These are phyloP conservation scores for Gypsophila paniculata DNA, from an alignment of 179 eudicot genomes.

Conservation along the genomic window DNA sequence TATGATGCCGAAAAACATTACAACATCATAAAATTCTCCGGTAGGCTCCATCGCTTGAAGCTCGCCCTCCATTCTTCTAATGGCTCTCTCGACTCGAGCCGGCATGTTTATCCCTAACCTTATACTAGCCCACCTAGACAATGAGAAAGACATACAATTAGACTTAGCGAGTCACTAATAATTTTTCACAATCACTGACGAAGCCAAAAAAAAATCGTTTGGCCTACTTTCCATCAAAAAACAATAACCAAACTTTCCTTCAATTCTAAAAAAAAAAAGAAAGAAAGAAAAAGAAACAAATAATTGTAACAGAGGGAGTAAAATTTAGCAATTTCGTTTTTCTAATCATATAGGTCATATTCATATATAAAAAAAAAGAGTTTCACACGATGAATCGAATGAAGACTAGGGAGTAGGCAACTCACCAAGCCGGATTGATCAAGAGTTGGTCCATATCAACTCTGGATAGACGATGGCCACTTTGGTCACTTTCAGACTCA, in stretches of 20 bases:
- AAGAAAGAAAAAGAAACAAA: too few species aligned
- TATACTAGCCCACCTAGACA: constrained; percentile 45
- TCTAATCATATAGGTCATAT: too few species aligned
- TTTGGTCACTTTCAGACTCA: constrained; percentile 44
- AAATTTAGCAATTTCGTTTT: too few species aligned
- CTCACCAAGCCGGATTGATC: constrained; percentile 71
- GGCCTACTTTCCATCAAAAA: too few species aligned
- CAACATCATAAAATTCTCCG: constrained; percentile 75
- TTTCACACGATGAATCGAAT: background rate
- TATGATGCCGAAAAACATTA: constrained; percentile 86
- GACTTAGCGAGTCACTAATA: too few species aligned
- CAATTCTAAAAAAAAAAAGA: too few species aligned
- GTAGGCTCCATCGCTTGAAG: constrained; percentile 48
- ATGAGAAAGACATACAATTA: background rate
- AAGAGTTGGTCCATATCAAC: constrained; percentile 63
- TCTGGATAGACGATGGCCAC: constrained; percentile 52
- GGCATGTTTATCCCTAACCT: constrained; percentile 46
- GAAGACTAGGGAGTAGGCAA: background rate
- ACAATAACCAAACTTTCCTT: too few species aligned
- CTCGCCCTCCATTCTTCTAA: constrained; percentile 36
- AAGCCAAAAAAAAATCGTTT: background rate
- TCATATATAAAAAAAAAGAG: background rate
- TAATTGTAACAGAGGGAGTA: too few species aligned
- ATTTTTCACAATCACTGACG: background rate
- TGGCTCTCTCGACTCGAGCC: constrained; percentile 43